phyloP scores from a whole-genome alignment of 306 rosid genomes.

The Fagus crenata region DNA sequence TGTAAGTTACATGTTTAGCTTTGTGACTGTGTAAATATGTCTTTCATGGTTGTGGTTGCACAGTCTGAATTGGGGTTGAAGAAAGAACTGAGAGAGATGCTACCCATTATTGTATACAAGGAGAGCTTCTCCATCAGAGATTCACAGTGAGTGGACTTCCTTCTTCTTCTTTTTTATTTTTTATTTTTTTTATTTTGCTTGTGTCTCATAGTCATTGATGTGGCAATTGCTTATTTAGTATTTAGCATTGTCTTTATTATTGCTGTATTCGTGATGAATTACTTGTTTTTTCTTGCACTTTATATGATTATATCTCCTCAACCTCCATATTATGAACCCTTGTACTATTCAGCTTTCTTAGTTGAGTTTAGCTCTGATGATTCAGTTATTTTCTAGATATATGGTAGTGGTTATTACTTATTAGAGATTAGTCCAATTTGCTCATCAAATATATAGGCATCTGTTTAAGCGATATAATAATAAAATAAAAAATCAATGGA shows the following conservation, averaged over 20 bases:
- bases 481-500: background rate
- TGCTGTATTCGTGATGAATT: background rate
- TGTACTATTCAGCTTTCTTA: background rate
- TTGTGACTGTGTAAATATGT: background rate
- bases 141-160: constrained; percentile 60
- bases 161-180: background rate
- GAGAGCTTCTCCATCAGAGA: constrained; percentile 80
- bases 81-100: constrained; percentile 81
- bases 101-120: constrained; percentile 69
- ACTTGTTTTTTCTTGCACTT: background rate
- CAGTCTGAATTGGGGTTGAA: constrained; percentile 63
- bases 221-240: too few relatives aligned
- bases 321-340: background rate
- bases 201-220: background rate
- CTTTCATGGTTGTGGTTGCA: constrained; percentile 6
- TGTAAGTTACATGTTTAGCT: background rate
- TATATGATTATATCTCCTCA: background rate
- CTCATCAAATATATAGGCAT: background rate
- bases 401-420: too few relatives aligned
- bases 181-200: background rate
- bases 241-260: background rate
- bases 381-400: background rate
- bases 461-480: background rate
- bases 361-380: background rate
- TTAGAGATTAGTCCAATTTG: background rate